A percentile compares a stretch with the other conserved stretches of the same genome.
Conservation (phyloP, 331 rosid species). For the Malus hybrid region DNA sequence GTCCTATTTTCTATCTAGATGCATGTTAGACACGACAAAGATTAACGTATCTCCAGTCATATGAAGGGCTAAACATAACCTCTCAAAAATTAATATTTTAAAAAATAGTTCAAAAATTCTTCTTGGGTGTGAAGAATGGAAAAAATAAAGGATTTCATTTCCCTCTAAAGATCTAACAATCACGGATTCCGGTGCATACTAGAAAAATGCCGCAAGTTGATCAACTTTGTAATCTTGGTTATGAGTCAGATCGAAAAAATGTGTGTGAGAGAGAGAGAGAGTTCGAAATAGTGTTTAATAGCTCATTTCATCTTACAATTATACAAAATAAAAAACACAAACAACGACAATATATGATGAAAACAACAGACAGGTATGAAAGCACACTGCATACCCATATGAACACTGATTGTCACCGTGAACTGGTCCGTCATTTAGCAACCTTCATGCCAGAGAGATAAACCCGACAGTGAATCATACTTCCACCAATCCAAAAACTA, state of each 20-base stretch:
- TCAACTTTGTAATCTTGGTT: too few relatives aligned
- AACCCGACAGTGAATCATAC: slow-evolving; percentile 84
- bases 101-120: too few relatives aligned
- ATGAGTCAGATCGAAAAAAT: too few relatives aligned
- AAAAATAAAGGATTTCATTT: too few relatives aligned
- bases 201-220: too few relatives aligned
- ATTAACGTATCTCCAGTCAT: too few relatives aligned
- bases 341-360: slow-evolving; percentile 24
- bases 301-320: slow-evolving; percentile 28
- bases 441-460: slow-evolving; percentile 90
- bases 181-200: too few relatives aligned
- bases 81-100: too few relatives aligned
- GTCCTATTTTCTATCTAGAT: neutral
- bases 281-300: neutral
- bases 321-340: slow-evolving; percentile 28
- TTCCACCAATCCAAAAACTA: slow-evolving; percentile 79
- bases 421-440: slow-evolving; percentile 45
- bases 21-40: neutral
- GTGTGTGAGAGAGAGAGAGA: neutral
- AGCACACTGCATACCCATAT: slow-evolving; percentile 25
- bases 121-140: too few relatives aligned
- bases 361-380: slow-evolving; percentile 15
- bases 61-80: too few relatives aligned
- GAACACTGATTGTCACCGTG: slow-evolving; percentile 8
- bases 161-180: too few relatives aligned